A percentile compares a stretch with the other conserved stretches of the same genome.
These are phyloP conservation scores for Miscanthus lutarioriparius DNA, from an alignment of 176 grass and related monocot species.

Conservation along the genomic window DNA sequence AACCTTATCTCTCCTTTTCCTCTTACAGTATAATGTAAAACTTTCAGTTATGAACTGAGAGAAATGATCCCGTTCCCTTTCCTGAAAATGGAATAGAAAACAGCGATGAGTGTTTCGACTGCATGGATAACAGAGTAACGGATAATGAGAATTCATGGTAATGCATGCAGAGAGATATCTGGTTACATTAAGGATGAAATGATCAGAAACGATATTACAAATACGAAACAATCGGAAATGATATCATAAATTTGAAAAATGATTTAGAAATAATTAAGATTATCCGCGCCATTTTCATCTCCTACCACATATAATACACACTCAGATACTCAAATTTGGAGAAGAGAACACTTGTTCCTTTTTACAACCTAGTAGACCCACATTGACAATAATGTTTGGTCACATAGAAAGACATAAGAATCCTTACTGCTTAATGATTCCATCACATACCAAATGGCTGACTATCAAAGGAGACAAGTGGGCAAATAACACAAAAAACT, in stretches of 20 bases:
- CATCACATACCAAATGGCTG: background rate
- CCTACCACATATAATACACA: background rate
- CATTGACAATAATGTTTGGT: background rate
- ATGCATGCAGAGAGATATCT: background rate
- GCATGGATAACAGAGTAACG: background rate
- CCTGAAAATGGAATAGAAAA: conserved; percentile 52
- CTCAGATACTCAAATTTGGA: background rate
- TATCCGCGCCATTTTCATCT: background rate
- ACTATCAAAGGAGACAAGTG: background rate
- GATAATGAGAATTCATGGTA: background rate
- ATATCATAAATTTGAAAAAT: background rate
- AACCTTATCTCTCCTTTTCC: conserved; percentile 99
- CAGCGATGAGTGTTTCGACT: background rate
- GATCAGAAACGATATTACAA: background rate
- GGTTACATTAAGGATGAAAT: background rate
- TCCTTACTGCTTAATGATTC: background rate
- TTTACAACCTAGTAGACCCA: background rate
- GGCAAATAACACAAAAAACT: background rate
- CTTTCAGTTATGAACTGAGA: conserved; percentile 95
- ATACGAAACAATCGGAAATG: background rate
- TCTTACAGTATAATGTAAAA: conserved; percentile 92
- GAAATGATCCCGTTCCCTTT: conserved; percentile 97
- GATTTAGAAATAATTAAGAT: background rate
- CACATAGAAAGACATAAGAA: background rate
- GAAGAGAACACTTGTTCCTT: background rate